phyloP scores from a whole-genome alignment of 805 yeast species.

The Brettanomyces sp. region DNA sequence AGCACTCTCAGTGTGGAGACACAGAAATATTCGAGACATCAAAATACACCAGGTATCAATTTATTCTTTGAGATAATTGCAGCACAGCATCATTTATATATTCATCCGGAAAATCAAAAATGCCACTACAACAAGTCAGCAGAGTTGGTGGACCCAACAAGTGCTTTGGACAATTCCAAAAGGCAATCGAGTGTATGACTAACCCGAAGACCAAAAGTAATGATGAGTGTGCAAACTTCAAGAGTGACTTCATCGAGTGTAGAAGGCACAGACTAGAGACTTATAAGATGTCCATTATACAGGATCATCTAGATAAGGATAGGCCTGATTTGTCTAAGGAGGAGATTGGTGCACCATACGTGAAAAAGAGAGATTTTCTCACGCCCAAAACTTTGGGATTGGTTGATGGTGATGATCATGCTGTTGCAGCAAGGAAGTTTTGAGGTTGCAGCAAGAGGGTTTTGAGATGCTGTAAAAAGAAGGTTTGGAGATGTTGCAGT shows the following conservation, averaged over 20 bases:
- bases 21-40: no score
- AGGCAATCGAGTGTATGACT: conserved; percentile 30
- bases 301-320: conserved; percentile 23
- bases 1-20: no score
- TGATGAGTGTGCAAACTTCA: conserved; percentile 24
- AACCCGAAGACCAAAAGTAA: conserved; percentile 20
- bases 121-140: conserved; percentile 27
- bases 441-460: conserved; percentile 1
- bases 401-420: conserved; percentile 27
- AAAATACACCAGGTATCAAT: no score
- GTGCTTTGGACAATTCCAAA: conserved; percentile 29
- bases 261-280: conserved; percentile 28
- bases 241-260: conserved; percentile 28
- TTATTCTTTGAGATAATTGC: no score
- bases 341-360: conserved; percentile 29
- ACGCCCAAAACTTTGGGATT: conserved; percentile 31
- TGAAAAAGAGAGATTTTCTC: conserved; percentile 27
- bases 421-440: conserved; percentile 18
- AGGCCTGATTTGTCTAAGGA: conserved; percentile 19
- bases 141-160: conserved; percentile 29
- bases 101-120: conserved; percentile 1
- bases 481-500: no score
- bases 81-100: no score
- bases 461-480: no score
- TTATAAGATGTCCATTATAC: conserved; percentile 26